phyloP scores from a whole-genome alignment of 441 rosid species.

The Populus hybrid region DNA sequence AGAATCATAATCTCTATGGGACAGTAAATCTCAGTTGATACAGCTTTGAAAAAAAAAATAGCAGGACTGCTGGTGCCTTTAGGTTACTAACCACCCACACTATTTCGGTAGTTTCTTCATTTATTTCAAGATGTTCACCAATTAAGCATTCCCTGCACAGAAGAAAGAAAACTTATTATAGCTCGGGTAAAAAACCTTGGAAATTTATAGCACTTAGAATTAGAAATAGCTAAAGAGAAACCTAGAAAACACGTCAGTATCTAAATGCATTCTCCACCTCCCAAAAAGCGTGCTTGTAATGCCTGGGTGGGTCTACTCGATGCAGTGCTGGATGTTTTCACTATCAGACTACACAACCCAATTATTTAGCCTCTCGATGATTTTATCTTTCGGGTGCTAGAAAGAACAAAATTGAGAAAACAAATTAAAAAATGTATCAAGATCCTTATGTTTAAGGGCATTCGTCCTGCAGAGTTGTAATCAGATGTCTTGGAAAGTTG shows the following conservation, averaged over 20 bases:
- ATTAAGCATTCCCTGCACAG: conserved; percentile 28
- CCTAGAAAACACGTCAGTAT: background rate
- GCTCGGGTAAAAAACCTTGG: background rate
- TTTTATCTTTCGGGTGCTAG: background rate
- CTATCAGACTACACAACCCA: background rate
- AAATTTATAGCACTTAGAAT: background rate
- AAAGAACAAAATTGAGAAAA: background rate
- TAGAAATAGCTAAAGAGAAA: background rate
- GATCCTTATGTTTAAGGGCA: background rate
- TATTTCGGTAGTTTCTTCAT: conserved; percentile 21
- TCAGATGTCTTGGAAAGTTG: background rate
- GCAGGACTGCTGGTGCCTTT: conserved; percentile 9
- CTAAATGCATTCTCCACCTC: background rate
- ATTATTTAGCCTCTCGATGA: background rate
- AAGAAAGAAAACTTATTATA: background rate
- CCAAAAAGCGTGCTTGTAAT: background rate
- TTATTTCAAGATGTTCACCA: conserved; percentile 30
- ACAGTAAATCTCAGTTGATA: conserved; percentile 20
- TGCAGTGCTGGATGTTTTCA: background rate
- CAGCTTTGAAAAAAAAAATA: conserved; percentile 20
- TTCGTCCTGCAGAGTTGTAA: background rate
- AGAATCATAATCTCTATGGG: conserved; percentile 9
- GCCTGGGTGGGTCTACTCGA: background rate
- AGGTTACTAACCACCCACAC: conserved; percentile 19
- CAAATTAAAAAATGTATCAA: background rate